phyloP scores from a whole-genome alignment of 257 asterid species.

The Capsicum chinense region DNA sequence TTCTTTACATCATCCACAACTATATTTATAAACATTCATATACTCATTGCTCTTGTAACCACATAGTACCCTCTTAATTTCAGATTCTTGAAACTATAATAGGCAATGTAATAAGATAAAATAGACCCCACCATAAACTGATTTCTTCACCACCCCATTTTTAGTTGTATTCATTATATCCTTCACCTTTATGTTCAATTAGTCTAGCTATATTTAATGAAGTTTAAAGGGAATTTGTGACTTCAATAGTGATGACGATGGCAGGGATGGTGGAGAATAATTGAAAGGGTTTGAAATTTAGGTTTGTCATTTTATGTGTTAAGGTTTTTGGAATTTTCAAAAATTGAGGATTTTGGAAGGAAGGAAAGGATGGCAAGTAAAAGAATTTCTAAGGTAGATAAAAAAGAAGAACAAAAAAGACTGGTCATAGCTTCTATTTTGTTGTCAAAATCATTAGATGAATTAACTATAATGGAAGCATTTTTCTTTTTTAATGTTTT shows the following conservation, averaged over 20 bases:
- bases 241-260: slow-evolving; percentile 30
- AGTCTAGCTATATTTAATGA: slow-evolving; percentile 70
- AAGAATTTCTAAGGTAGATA: slow-evolving; percentile 49
- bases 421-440: slow-evolving; percentile 41
- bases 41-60: slow-evolving; percentile 73
- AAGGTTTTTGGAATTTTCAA: slow-evolving; percentile 28
- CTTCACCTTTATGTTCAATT: slow-evolving; percentile 63
- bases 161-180: slow-evolving; percentile 62
- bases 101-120: slow-evolving; percentile 69
- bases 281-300: slow-evolving; percentile 30
- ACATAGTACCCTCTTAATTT: slow-evolving; percentile 71
- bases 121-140: slow-evolving; percentile 44
- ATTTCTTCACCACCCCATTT: slow-evolving; percentile 53
- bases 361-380: slow-evolving; percentile 22
- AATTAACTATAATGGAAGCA: not conserved
- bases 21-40: slow-evolving; percentile 64
- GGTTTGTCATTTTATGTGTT: slow-evolving; percentile 37
- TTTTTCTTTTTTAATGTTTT: too few species aligned
- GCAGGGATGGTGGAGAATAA: slow-evolving; percentile 25
- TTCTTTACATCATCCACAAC: slow-evolving; percentile 70
- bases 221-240: slow-evolving; percentile 50
- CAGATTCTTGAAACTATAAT: slow-evolving; percentile 52
- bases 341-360: not conserved
- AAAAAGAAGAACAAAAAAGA: slow-evolving; percentile 22
- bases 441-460: not conserved